Base-by-base conservation (phyloP, 2,329 filamentous ascomycete species). In the Aspergillus puulaauensis region DNA sequence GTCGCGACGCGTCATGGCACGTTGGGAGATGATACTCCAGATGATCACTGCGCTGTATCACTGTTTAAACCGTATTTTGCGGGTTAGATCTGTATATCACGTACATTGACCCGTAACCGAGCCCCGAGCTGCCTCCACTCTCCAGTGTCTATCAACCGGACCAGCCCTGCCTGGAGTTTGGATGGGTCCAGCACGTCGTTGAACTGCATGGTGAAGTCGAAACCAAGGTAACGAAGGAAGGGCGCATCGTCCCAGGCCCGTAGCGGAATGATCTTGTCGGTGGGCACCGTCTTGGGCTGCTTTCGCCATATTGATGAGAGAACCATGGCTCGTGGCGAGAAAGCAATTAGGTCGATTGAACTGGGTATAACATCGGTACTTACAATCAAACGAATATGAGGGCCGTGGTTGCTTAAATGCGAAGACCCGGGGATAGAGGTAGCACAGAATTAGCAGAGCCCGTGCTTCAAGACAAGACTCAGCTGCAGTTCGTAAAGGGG, bases 71-170 rank as follows among this genome's bases (percentile, higher is more conserved):
- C 3, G 21, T 15, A 21, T 7, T 5, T 19, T 3, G 40, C 9
- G 2, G 0, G 6, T 17, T 17, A 3, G 40, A 7, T 15, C 7
- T 27, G 1, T 21, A 21, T 5, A 43, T 9, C 4, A 27, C 44
- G 14, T 47, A 47, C 79, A 59, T 75, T 79, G 39, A 68, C 52
- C 31, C 78, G 68, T 27, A 82, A 60, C 5, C 80, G 72, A 6
- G 78, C 80, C 0, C 78, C 79, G 1, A 83, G 61, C 58, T 79
- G 79, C 27, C 71, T 72, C 80, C 80, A 83, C 35, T 77, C 76
- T 1, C 74, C 76, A 7, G 72, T 74, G 12, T 77, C 69, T 7
- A 82, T 60, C 14, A 83, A 64, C 14, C 61, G 65, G 9, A 67
- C 64, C 1, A 82, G 65, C 1, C 77, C 64, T 5, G 44, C 53